Percentiles rank a stretch among this genome's conserved stretches.
phyloP scores from a whole-genome alignment of 2,329 filamentous ascomycete species.

The Ophiosphaerella narmari region DNA sequence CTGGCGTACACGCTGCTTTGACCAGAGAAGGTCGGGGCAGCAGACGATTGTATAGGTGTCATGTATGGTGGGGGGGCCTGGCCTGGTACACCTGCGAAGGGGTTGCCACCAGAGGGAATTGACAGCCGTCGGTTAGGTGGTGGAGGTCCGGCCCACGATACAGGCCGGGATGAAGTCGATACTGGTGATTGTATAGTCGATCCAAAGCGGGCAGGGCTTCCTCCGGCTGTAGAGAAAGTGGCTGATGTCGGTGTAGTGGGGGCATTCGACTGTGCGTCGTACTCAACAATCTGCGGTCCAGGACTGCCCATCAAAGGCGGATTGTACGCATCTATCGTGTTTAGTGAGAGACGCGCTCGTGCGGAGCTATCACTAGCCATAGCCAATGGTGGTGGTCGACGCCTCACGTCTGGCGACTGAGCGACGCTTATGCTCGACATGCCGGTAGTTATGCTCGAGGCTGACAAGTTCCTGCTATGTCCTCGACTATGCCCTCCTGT shows the following conservation, averaged over 20 bases:
- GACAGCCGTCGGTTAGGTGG: constrained; percentile 77
- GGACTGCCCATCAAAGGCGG: constrained; percentile 66
- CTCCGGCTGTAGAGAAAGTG: constrained; percentile 76
- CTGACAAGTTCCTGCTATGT: constrained; percentile 82
- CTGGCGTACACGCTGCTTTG: constrained; percentile 66
- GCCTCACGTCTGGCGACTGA: constrained; percentile 57
- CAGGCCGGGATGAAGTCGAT: constrained; percentile 69
- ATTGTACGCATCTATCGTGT: constrained; percentile 65
- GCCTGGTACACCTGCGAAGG: constrained; percentile 70
- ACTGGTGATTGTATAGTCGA: constrained; percentile 73
- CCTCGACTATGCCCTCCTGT: constrained; percentile 72
- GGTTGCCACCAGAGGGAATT: constrained; percentile 75
- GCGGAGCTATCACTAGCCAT: constrained; percentile 71
- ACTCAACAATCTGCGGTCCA: constrained; percentile 66
- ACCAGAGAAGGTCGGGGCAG: constrained; percentile 58
- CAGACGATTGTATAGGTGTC: constrained; percentile 62
- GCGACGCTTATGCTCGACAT: constrained; percentile 67
- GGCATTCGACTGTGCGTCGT: constrained; percentile 70
- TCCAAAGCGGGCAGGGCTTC: constrained; percentile 73
- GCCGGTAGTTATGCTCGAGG: constrained; percentile 82
- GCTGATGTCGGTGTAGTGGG: constrained; percentile 84
- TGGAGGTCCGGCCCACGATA: constrained; percentile 73
- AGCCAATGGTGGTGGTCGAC: constrained; percentile 78
- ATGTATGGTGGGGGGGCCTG: constrained; percentile 63
- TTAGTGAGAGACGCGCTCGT: constrained; percentile 60